Evolutionary conservation across 73 alveolate genomes (phyloP).

Genomic region (Durusdinium trenchii): DNA sequence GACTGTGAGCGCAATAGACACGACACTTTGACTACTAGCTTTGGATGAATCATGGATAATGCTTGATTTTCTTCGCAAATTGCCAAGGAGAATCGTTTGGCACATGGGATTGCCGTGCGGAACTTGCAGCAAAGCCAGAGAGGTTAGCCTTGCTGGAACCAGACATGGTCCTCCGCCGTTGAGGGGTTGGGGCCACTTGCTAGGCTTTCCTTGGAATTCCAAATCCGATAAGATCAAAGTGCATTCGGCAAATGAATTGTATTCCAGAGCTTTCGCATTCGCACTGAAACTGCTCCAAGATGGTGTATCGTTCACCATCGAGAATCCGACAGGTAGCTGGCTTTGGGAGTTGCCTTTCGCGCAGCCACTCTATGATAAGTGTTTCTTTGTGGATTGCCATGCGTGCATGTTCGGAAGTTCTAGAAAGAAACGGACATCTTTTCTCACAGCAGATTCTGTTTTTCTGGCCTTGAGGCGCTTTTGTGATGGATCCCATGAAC

Average conservation of each 20-base stretch:
- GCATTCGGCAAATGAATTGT: not conserved
- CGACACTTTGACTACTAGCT: not conserved
- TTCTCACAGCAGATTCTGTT: too few relatives aligned
- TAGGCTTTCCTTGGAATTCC: not conserved
- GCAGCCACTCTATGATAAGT: too few relatives aligned
- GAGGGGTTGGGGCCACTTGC: not conserved
- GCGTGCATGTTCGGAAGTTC: too few relatives aligned
- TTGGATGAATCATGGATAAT: not conserved
- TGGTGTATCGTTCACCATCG: not conserved
- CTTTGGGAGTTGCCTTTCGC: too few relatives aligned
- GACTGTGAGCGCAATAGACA: not conserved
- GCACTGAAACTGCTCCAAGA: not conserved
- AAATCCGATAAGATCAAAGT: not conserved
- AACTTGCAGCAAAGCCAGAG: constrained; percentile 3
- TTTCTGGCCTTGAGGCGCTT: too few relatives aligned
- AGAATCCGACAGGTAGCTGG: constrained; percentile 7
- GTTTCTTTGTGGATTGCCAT: too few relatives aligned
- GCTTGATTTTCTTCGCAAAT: not conserved
- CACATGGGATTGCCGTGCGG: constrained; percentile 12
- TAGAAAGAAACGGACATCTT: too few relatives aligned
- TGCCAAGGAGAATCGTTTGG: not conserved
- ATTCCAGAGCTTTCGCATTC: not conserved
- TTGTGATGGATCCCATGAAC: too few relatives aligned
- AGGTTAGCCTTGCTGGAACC: not conserved
- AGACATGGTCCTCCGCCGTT: not conserved